Base-by-base conservation (phyloP, 805 yeast species). In the Ogataea ganodermae region DNA sequence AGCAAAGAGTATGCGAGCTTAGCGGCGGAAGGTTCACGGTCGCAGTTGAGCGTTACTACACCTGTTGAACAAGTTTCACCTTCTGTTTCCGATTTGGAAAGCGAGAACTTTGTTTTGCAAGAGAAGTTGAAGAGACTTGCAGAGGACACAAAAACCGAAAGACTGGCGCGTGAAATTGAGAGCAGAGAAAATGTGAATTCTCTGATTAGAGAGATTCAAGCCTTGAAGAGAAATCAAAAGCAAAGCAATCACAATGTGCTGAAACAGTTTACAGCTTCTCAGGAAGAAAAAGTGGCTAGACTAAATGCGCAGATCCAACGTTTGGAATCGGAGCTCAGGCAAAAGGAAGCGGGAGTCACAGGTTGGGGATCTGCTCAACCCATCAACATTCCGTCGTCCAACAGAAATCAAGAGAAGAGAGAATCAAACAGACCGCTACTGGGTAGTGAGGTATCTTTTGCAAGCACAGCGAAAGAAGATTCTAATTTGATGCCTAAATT, bases 311-410 rank as follows among this genome's bases (percentile, higher is more conserved):
- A 39, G 5, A 44, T 52, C 4, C 23, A 47, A 3, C 30, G 35
- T 3, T 31, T 60, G 23, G 54, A 48, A 28, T 17, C 26, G 4
- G 51, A 49, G 17, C 38, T 59, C 1, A 20, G 39, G 5, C 44
- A 42, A 8, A 59, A 52, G 21, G 65, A 61, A 21, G 38, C 37
- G 3, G 42, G 45, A 13, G 43, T 61, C n/a, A 38, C 49, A 3
- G 33, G 44, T 16, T 26, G 59, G 18, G 53, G 54, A 6, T 47
- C 58, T 1, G 49, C 64, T 6, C 57, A 52, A 36, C 66, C 66
- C 1, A 61, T 61, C 28, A 52, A 51, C 35, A 60, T 61, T 23
- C 59, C 61, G 2, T 31, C 22, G 3, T 16, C 45, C 14, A 23
- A 23, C 24, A 28, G 26, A n/a, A 9, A 28, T 23, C 31, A 10